These are phyloP conservation scores for Fragilaria crotonensis DNA, from an alignment of 108 stramenopile genomes.

Conservation along the genomic window DNA sequence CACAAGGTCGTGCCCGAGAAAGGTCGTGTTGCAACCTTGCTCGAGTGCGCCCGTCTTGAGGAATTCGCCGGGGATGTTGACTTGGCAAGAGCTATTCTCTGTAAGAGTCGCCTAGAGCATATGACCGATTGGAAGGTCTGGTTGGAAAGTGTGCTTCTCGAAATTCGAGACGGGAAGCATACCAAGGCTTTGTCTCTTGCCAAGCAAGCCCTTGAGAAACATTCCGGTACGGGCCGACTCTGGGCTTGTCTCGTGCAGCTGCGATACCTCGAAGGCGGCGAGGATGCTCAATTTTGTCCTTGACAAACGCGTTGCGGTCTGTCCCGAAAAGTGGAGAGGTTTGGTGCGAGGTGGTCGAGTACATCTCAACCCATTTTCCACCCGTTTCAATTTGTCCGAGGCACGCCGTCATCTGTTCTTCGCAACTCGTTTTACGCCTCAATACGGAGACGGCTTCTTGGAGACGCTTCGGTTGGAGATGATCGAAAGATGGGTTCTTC, in stretches of 20 bases:
- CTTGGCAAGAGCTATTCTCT: slow-evolving; percentile 79
- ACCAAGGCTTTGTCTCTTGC: slow-evolving; percentile 64
- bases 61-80: slow-evolving; percentile 84
- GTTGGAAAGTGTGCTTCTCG: slow-evolving; percentile 88
- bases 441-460: slow-evolving; percentile 94
- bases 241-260: slow-evolving; percentile 96
- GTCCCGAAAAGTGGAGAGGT: slow-evolving; percentile 98
- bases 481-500: slow-evolving; percentile 58
- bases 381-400: slow-evolving; percentile 70
- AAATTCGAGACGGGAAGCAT: slow-evolving; percentile 63
- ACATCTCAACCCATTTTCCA: slow-evolving; percentile 76
- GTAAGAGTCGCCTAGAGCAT: slow-evolving; percentile 66
- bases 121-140: slow-evolving; percentile 95
- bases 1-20: slow-evolving; percentile 88
- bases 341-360: slow-evolving; percentile 93
- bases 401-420: slow-evolving; percentile 82
- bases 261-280: slow-evolving; percentile 65
- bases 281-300: slow-evolving; percentile 57
- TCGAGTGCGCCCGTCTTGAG: slow-evolving; percentile 91
- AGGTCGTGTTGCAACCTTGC: slow-evolving; percentile 70
- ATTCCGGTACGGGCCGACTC: slow-evolving; percentile 92
- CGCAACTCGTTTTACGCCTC: slow-evolving; percentile 96
- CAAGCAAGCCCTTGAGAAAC: slow-evolving; percentile 65
- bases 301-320: slow-evolving; percentile 79
- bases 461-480: slow-evolving; percentile 71